Evolutionary conservation across 164 flowering plant species (phyloP), one percentile per base, ranked within the genome.

Genomic region (Magnolia kwangsiensis): DNA sequence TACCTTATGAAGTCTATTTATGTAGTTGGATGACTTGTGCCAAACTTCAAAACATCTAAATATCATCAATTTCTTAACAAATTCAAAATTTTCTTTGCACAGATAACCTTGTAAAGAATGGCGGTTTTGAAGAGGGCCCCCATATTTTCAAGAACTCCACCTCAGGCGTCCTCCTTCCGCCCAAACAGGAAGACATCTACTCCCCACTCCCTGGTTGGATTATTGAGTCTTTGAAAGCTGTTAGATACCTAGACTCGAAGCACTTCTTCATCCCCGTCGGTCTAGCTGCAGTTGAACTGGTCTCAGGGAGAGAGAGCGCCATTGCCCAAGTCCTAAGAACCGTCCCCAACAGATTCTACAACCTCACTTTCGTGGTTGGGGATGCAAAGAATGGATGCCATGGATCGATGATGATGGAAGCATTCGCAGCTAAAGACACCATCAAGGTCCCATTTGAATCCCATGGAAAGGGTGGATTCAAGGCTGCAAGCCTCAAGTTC

Each of bases 201-300:
- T 95, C 99, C 37, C 98, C 98, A 19, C 90, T 95, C 18, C 97
- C 98, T 3, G 98, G 95, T 11, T 95, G 99, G 98, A 91, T 93
- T 65, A 87, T 93, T 1, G 98, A 93, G 71, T 95, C 98, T 20
- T 90, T 92, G 14, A 95, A 95, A 80, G 98, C 99, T 10, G 90
- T 95, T 3, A 95, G 88, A 75, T 93, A 86, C 88, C 87, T 93
- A 0, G 98, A 91, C 78, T 75, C 87, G 8, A 83, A 81, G 79
- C 93, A 95, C 84, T 95, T 91, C 88, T 84, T 80, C 45, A 91
- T 95, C 72, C 98, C 98, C 8, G 80, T 8, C 19, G 97, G 93
- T 8, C 24, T 27, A 0, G 86, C 89, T 7, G 98, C 99, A 13
- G 81, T 93, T 2, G 99, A 93, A 77, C 85, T 93, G 4, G 89